Percentiles rank a stretch among this genome's conserved stretches.
phyloP scores from a whole-genome alignment of 2,329 filamentous ascomycete species.

The Amauroascus verrucosus region DNA sequence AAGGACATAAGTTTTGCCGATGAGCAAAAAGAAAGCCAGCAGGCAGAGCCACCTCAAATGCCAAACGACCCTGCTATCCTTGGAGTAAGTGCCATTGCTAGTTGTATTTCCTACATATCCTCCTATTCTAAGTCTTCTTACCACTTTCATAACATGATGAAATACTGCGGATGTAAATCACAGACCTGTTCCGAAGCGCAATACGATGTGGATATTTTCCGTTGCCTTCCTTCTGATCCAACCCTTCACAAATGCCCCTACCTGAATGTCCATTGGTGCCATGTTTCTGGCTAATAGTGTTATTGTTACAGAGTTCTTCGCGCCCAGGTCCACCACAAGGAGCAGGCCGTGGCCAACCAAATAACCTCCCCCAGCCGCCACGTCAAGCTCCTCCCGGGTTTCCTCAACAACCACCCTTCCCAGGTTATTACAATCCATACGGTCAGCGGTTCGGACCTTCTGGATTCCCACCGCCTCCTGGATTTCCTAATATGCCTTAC shows the following conservation, averaged over 20 bases:
- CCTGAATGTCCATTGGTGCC: conserved; percentile 1
- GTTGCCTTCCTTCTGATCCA: conserved; percentile 99
- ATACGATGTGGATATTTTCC: conserved; percentile 93
- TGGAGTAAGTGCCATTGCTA: conserved; percentile 60
- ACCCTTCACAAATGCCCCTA: conserved; percentile 2
- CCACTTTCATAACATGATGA: conserved; percentile 57
- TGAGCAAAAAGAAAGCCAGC: conserved; percentile 58
- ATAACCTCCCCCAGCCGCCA: conserved; percentile 34
- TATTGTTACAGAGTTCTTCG: conserved; percentile 32
- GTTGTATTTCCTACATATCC: conserved; percentile 12
- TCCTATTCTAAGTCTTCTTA: not conserved
- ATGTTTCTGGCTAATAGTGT: conserved; percentile 17
- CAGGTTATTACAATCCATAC: conserved; percentile 37
- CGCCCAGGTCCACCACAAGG: conserved; percentile 35
- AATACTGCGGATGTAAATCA: conserved; percentile 94
- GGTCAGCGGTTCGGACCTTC: conserved; percentile 39
- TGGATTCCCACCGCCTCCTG: conserved; percentile 46
- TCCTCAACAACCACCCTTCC: conserved; percentile 34
- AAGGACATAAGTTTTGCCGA: conserved; percentile 95
- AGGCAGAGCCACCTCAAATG: conserved; percentile 64
- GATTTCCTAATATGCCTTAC: conserved; percentile 66
- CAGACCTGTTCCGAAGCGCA: conserved; percentile 79
- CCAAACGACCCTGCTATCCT: conserved; percentile 95
- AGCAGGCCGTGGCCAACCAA: conserved; percentile 33
- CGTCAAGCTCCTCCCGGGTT: conserved; percentile 31